Evolutionary conservation across 345 rosid species (phyloP), one percentile per base, ranked within the genome.

Genomic region (Arabis alpina): DNA sequence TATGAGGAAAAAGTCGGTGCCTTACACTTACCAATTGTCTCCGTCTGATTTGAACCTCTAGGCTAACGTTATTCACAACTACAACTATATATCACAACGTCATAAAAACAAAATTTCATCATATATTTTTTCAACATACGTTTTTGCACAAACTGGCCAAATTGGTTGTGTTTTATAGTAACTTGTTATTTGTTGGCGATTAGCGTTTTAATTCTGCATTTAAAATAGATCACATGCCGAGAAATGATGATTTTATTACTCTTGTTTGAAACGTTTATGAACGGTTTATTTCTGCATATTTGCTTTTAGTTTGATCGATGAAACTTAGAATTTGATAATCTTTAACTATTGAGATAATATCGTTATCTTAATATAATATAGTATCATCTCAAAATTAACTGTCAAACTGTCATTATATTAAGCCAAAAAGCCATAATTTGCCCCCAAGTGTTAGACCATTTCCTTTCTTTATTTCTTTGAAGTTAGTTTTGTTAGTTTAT

Each of bases 1-100:
- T 53, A 68, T 59, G 78, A 68, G 69, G 34, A 54, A n/a, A 53
- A 61, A 19, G 78, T 75, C 74, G 78, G 78, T 74, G 78, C 73
- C 78, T 75, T 68, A 68, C 78, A 68, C 34, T 53, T 53, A 47
- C 64, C 39, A 36, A 45, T 54, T 68, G 78, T 75, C 78, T 47
- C 57, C 53, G 45, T 68, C 74, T 75, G 70, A 68, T 68, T 16
- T 75, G 52, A 75, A 67, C 78, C 52, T 36, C 37, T 67, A 61
- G 57, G 28, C 57, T 67, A 60, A 67, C n/a, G 44, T 28, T 52
- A 27, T 60, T 74, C 73, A 73, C 77, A 73, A 64, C 16, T 45
- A 19, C 39, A 36, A 36, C 39, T 53, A 13, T 61, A 43, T 24
- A 23, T 32, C 54, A 47, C 14, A 6, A 27, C 2, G 51, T 54